Evolutionary conservation across 257 asterid genomes (phyloP), one percentile per base, ranked within the genome.

Genomic region (Gentiana dahurica): DNA sequence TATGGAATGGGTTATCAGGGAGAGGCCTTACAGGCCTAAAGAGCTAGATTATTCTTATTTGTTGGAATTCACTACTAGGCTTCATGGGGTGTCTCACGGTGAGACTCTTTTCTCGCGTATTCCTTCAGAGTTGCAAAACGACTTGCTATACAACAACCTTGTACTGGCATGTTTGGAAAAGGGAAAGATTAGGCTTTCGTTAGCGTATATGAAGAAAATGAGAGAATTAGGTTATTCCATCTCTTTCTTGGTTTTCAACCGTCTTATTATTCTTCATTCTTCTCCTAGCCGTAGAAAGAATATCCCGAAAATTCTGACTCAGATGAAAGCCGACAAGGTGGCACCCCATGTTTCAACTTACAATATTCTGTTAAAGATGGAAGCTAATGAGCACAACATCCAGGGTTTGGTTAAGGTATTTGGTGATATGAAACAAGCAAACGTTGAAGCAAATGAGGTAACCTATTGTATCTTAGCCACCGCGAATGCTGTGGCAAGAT

Each of bases 1-100:
- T 71, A 84, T 87, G 96, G 95, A 90, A 62, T 90, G 98, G 98
- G 87, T 90, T 56, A 81, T 87, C 58, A 81, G 96, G 82, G 98
- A 90, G 86, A 84, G 76, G 74, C 98, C 98, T 0, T 87, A 84
- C 70, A 77, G 15, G 79, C 85, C 84, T 35, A 80, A 68, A 65
- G 95, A 84, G 73, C 81, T 86, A 6, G 95, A 89, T 61, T 89
- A 86, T 77, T 81, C 95, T 45, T 77, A 73, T 71, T 78, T 90
- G 60, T 49, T 90, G 45, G 98, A 90, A 62, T 90, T 87, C 69
- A 90, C 98, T 36, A 73, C 80, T 59, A 87, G 81, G 87, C 78
- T 79, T 71, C 98, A 90, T 59, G 98, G 96, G 33, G 75, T 82
- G 44, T 59, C 84, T 52, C 79, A 78, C 43, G 95, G 87, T 5